Base-by-base conservation (phyloP, 768 basidiomycete genomes). In the Phaeotremella fagi region DNA sequence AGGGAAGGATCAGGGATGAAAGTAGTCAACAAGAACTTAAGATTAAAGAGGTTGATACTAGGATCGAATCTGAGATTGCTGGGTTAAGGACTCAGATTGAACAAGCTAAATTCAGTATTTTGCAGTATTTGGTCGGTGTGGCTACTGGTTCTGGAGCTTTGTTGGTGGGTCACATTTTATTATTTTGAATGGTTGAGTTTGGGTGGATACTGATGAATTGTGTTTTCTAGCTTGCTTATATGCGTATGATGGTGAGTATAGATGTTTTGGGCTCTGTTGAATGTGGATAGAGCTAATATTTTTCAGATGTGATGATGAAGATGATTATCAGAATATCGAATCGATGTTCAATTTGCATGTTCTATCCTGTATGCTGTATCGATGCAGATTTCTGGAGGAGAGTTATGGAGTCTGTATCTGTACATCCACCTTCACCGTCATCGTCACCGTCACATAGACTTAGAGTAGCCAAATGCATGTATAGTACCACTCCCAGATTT, bases 41-140 rank as follows among this genome's bases (percentile, higher is more conserved):
- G 82, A 88, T 98, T 69, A 90, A 90, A 73, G 94, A 99, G 73
- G 91, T 97, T 16, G 94, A 98, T 66, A 97, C 94, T 3, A 78
- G 88, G 70, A 97, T 98, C 61, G 94, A 99, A 75, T 88, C 88
- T 70, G 91, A 97, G 75, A 94, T 94, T 68, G 89, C 90, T 7
- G 83, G 82, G 2, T 73, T 95, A 48, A 79, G 87, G 50, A 92
- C 64, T n/a, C 74, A 75, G 50, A 77, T 78, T 63, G 76, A 78
- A 51, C 71, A 75, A 35, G 75, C 76, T 29, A 78, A 78, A 57
- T 74, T 75, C 56, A 70, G 70, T 45, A 74, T 75, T 33, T 51
- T 77, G 26, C 75, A 76, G 57, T 77, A 77, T 58, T 57, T 77
- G 4, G 73, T 78, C 50, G 77, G 76, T 63, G 73, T 68, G 22